These are phyloP conservation scores for Globisporangium perplexum DNA, from an alignment of 352 stramenopile genomes.

Conservation along the genomic window DNA sequence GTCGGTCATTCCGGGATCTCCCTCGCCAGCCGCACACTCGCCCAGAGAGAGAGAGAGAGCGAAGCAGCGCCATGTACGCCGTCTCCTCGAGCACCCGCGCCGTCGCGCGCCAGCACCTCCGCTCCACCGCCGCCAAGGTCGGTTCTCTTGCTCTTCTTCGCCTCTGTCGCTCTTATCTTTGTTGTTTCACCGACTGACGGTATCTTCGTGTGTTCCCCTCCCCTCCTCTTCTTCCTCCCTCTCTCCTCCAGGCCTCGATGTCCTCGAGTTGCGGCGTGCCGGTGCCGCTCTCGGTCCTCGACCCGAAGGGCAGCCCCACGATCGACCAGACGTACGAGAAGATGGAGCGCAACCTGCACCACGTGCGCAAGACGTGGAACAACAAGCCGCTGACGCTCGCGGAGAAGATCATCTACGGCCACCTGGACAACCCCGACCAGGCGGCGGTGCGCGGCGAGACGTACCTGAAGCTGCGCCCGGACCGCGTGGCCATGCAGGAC, in stretches of 20 bases:
- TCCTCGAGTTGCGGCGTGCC: slow-evolving; percentile 65
- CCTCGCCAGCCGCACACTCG: slow-evolving; percentile 27
- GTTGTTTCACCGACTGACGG: slow-evolving; percentile 4
- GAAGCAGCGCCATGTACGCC: slow-evolving; percentile 34
- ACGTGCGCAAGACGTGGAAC: slow-evolving; percentile 85
- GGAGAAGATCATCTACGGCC: slow-evolving; percentile 94
- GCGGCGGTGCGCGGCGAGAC: slow-evolving; percentile 85
- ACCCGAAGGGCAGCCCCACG: slow-evolving; percentile 88
- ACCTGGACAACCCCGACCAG: slow-evolving; percentile 87
- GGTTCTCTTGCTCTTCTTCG: not conserved
- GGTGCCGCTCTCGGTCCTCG: slow-evolving; percentile 85
- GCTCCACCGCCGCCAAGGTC: slow-evolving; percentile 60
- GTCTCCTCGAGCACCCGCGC: slow-evolving; percentile 50
- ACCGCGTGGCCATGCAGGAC: slow-evolving; percentile 94
- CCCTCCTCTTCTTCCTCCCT: not conserved
- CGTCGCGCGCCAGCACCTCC: slow-evolving; percentile 56
- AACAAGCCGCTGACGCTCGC: slow-evolving; percentile 89
- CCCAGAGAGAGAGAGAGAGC: slow-evolving; percentile 4
- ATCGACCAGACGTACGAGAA: slow-evolving; percentile 92
- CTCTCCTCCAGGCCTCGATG: slow-evolving; percentile 38
- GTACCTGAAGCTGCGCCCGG: slow-evolving; percentile 90
- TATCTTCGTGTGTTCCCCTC: slow-evolving; percentile 9
- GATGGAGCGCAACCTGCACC: slow-evolving; percentile 89
- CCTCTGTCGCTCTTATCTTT: not conserved
- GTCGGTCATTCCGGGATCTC: slow-evolving; percentile 83